Base-by-base conservation (phyloP, 495 filamentous ascomycete species). In the Penicillium longicatenatum region DNA sequence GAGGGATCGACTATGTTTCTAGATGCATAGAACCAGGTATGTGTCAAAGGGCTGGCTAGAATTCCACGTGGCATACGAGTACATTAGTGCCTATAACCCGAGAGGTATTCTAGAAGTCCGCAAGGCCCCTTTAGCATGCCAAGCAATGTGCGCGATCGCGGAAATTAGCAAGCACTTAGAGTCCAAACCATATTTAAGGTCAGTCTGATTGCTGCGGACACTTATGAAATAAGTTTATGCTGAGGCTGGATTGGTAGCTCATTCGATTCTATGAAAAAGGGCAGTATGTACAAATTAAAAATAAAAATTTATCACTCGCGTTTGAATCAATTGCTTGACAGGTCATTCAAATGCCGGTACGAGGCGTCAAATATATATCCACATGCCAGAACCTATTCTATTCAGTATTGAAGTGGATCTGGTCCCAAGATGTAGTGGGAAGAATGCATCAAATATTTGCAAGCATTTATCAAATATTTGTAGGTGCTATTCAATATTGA, bases 61-160 rank as follows among this genome's bases (percentile, higher is more conserved):
- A 45, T 31, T 49, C 46, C 46, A 49, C 46, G 46, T 49, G 46
- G 46, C 20, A 47, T 47, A 26, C 44, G 26, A 26, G 1, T 26
- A 26, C 26, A 26, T 26, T 4, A 26, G 26, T 26, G 31, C 31
- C 3, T 31, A 31, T 31, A 31, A 31, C 29, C 6, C n/a, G n/a
- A n/a, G n/a, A n/a, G n/a, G 19, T 29, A 29, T 49, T 29, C 29
- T 10, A n/a, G 22, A 49, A 31, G 24, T n/a, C 3, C 4, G 20
- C 19, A 46, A 9, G 29, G 4, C 21, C 46, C 46, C 24, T 30
- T 49, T 17, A 49, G 8, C 6, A 29, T 49, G 22, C 46, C 46
- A 49, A 49, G 46, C 24, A 21, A 45, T 45, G 14, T 21, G 42
- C 42, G 21, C 42, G 42, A 45, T 45, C 42, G 22, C 42, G 42